Evolutionary conservation across 2,329 filamentous ascomycete species (phyloP).

Genomic region (Pseudogymnoascus sp.): DNA sequence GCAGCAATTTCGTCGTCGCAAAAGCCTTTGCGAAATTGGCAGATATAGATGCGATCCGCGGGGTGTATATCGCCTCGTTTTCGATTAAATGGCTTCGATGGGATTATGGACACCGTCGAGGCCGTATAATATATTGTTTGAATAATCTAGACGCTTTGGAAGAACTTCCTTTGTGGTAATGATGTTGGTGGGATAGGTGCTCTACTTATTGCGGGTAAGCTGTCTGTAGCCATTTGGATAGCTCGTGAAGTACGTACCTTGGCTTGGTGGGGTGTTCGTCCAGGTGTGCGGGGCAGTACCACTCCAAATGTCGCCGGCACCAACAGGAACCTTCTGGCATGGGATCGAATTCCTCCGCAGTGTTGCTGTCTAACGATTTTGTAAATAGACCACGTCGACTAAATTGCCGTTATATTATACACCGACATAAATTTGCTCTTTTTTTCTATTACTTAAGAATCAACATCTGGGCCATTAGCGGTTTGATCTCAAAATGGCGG

Average conservation of each 20-base stretch:
- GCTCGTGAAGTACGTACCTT: conserved; percentile 1
- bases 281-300: not conserved
- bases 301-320: not conserved
- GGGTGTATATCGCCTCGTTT: not conserved
- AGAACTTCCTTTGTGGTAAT: not conserved
- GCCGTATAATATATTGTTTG: not conserved
- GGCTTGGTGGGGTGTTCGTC: not conserved
- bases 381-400: not conserved
- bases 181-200: not conserved
- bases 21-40: not conserved
- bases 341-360: not conserved
- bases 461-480: not conserved
- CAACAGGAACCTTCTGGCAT: conserved; percentile 7
- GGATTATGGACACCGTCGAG: not conserved
- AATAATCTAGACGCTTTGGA: not conserved
- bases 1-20: not conserved
- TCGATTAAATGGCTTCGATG: not conserved
- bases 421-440: not conserved
- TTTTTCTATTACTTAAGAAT: not conserved
- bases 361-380: not conserved
- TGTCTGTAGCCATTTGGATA: not conserved
- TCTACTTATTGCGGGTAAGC: not conserved
- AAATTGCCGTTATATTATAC: not conserved
- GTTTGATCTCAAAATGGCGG: not conserved
- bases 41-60: not conserved